Evolutionary conservation across 805 yeast species (phyloP).

Genomic region (Lipomyces kockii): DNA sequence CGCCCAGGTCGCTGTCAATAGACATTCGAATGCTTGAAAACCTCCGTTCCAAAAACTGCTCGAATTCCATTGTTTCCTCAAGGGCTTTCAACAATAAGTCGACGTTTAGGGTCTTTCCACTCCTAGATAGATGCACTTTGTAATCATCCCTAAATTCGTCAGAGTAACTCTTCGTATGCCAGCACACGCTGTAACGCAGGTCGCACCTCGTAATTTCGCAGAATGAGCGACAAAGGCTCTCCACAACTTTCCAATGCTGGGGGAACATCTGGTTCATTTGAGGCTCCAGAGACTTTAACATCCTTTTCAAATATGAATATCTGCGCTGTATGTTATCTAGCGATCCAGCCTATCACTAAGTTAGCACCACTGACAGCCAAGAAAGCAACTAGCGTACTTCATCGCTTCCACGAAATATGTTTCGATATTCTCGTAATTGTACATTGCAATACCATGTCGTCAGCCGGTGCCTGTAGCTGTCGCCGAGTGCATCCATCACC

Average conservation of each 20-base stretch:
- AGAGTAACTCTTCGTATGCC: background rate
- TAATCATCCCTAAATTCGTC: constrained; percentile 56
- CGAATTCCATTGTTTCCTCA: constrained; percentile 83
- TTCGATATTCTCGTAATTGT: constrained; percentile 71
- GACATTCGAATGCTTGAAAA: constrained; percentile 47
- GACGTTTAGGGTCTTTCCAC: constrained; percentile 53
- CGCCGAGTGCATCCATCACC: constrained; percentile 68
- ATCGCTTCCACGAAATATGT: constrained; percentile 76
- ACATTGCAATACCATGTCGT: constrained; percentile 72
- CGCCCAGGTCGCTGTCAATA: constrained; percentile 24
- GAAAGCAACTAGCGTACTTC: constrained; percentile 49
- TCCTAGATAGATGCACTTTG: constrained; percentile 52
- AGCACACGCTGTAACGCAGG: background rate
- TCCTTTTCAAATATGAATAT: constrained; percentile 77
- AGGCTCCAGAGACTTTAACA: constrained; percentile 62
- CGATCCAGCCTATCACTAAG: constrained; percentile 67
- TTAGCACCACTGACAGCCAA: background rate
- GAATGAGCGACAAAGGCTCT: constrained; percentile 63
- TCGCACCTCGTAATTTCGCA: constrained; percentile 60
- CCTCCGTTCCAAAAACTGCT: constrained; percentile 66
- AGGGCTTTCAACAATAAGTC: constrained; percentile 70
- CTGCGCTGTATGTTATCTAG: constrained; percentile 84
- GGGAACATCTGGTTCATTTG: constrained; percentile 65
- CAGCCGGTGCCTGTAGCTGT: constrained; percentile 61
- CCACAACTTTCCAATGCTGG: constrained; percentile 68